Percentiles rank a stretch among this genome's conserved stretches.
Conservation (phyloP, 306 rosid species). For the Rubus parviflorus region DNA sequence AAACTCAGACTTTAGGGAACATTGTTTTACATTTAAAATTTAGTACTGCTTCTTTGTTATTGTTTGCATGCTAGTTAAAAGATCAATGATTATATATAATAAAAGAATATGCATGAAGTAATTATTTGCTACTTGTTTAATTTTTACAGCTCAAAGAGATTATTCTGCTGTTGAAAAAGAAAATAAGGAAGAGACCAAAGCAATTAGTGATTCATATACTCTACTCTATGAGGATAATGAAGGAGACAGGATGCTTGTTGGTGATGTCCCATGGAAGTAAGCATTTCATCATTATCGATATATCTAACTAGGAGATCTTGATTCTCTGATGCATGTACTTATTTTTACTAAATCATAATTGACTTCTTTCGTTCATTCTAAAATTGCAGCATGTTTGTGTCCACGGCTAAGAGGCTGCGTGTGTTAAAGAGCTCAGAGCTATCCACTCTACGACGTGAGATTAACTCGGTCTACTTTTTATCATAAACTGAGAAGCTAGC, state of each 20-base stretch:
- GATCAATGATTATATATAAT: background rate
- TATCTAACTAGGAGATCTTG: too few species aligned
- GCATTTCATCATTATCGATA: conserved; percentile 21
- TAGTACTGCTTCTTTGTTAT: background rate
- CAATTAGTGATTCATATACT: conserved; percentile 45
- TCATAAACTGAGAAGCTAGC: background rate
- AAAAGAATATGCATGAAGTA: background rate
- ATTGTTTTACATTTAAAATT: background rate
- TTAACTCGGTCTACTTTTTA: background rate
- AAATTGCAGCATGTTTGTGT: conserved; percentile 35
- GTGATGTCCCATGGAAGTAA: conserved; percentile 97
- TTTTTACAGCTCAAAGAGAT: conserved; percentile 50
- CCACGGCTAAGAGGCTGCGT: conserved; percentile 37
- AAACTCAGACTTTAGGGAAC: background rate
- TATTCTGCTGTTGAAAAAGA: conserved; percentile 46
- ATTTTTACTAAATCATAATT: background rate
- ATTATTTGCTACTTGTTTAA: background rate
- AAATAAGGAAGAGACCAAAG: conserved; percentile 45
- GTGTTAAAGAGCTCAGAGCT: conserved; percentile 31
- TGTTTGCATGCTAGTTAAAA: background rate
- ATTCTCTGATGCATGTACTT: background rate
- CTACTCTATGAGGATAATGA: conserved; percentile 84
- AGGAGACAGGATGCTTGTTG: conserved; percentile 88
- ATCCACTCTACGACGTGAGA: conserved; percentile 24
- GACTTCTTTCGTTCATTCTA: background rate